These are phyloP conservation scores for Lotmaria passim DNA, from an alignment of 208 protist genomes.

Conservation along the genomic window DNA sequence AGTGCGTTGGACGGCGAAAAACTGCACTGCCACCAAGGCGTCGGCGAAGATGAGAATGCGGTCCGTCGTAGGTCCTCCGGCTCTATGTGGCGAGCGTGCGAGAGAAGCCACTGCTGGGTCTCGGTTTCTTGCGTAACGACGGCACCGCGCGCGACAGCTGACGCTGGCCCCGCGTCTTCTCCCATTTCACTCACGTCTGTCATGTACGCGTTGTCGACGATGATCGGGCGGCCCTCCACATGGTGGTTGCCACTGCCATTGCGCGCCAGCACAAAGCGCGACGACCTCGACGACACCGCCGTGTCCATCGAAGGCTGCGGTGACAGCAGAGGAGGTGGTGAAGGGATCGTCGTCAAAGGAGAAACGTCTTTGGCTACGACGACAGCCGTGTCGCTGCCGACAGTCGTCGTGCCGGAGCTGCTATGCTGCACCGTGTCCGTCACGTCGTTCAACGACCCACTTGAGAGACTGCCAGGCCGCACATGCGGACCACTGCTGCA, in stretches of 20 bases:
- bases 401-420: neutral
- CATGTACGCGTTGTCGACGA: neutral
- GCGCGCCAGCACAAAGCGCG: constrained; percentile 14
- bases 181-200: neutral
- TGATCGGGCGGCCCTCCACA: neutral
- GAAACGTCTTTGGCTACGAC: neutral
- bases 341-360: neutral
- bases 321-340: neutral
- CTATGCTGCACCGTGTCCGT: neutral
- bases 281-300: neutral
- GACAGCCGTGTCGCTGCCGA: neutral
- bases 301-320: no score
- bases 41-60: neutral
- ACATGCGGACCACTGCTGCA: no score
- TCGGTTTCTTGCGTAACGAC: neutral
- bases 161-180: neutral
- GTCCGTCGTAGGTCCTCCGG: no score
- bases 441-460: neutral
- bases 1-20: neutral
- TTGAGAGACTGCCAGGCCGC: neutral
- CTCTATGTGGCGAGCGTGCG: neutral
- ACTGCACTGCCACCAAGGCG: neutral
- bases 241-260: neutral
- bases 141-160: neutral
- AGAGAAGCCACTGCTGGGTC: neutral